Conservation (phyloP, 306 rosid species). For the Senna tora region DNA sequence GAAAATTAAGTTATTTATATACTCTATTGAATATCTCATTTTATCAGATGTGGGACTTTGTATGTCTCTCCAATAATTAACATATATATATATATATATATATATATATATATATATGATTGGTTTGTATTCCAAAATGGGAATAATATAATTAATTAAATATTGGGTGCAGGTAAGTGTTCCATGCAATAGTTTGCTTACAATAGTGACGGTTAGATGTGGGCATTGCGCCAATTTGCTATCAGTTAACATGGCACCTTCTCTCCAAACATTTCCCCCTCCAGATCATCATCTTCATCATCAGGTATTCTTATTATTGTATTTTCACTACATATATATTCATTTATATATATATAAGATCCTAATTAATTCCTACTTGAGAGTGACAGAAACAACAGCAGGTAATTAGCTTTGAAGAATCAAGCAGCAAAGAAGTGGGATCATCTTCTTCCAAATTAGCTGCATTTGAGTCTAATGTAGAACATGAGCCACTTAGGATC, state of each 20-base stretch:
- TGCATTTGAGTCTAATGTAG: slow-evolving; percentile 56
- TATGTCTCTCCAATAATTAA: too few relatives aligned
- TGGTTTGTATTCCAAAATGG: slow-evolving; percentile 30
- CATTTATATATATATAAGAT: background rate
- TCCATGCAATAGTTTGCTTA: slow-evolving; percentile 78
- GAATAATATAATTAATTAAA: background rate
- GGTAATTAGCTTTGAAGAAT: slow-evolving; percentile 57
- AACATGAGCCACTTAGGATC: slow-evolving; percentile 71
- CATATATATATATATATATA: too few relatives aligned
- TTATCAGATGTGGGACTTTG: too few relatives aligned
- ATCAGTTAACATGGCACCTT: slow-evolving; percentile 80
- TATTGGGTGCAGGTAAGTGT: slow-evolving; percentile 93
- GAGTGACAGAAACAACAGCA: slow-evolving; percentile 57
- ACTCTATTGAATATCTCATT: too few relatives aligned
- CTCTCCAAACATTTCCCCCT: slow-evolving; percentile 68
- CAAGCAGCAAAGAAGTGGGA: slow-evolving; percentile 59
- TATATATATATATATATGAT: too few relatives aligned
- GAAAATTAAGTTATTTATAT: too few relatives aligned
- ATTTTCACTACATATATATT: too few relatives aligned
- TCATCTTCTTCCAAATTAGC: slow-evolving; percentile 72
- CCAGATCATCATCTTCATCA: too few relatives aligned
- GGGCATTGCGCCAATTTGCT: slow-evolving; percentile 95
- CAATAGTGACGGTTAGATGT: slow-evolving; percentile 88
- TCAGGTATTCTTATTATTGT: too few relatives aligned
- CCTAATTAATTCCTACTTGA: background rate